Conservation (phyloP, 805 yeast species). For the Pichia deserticola region DNA sequence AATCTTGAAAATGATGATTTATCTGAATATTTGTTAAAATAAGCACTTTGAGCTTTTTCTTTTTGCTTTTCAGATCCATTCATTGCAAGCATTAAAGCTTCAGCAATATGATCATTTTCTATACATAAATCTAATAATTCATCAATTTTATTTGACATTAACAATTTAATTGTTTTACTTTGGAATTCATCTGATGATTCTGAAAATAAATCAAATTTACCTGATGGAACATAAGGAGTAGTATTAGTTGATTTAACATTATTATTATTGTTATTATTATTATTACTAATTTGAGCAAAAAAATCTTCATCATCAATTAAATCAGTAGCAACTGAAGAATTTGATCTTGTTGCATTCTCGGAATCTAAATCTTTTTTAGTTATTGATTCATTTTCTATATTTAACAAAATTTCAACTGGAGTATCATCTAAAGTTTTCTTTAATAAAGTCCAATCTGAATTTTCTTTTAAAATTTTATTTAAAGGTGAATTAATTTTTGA, state of each 20-base stretch:
- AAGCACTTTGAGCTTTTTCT: conserved; percentile 62
- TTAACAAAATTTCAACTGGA: conserved; percentile 1
- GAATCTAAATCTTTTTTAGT: conserved; percentile 12
- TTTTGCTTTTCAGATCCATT: conserved; percentile 57
- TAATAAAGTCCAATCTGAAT: conserved; percentile 57
- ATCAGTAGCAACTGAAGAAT: conserved; percentile 11
- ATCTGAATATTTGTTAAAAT: conserved; percentile 50
- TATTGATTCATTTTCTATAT: neutral
- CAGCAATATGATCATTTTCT: conserved; percentile 54
- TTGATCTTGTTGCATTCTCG: conserved; percentile 9
- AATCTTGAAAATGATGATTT: conserved; percentile 61
- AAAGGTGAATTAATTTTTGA: conserved; percentile 34
- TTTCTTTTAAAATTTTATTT: conserved; percentile 27
- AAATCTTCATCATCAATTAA: conserved; percentile 32
- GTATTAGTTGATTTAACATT: conserved; percentile 1
- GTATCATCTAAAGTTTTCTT: conserved; percentile 38
- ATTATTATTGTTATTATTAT: conserved; percentile 6
- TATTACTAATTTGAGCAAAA: conserved; percentile 27
- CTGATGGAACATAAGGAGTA: conserved; percentile 41
- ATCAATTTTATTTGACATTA: conserved; percentile 56
- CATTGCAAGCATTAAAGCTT: conserved; percentile 77
- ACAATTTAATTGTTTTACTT: conserved; percentile 39
- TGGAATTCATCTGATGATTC: conserved; percentile 27
- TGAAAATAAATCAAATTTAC: conserved; percentile 37
- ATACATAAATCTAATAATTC: conserved; percentile 65